phyloP scores from a whole-genome alignment of 2,329 filamentous ascomycete genomes.

The Neonectria punicea region DNA sequence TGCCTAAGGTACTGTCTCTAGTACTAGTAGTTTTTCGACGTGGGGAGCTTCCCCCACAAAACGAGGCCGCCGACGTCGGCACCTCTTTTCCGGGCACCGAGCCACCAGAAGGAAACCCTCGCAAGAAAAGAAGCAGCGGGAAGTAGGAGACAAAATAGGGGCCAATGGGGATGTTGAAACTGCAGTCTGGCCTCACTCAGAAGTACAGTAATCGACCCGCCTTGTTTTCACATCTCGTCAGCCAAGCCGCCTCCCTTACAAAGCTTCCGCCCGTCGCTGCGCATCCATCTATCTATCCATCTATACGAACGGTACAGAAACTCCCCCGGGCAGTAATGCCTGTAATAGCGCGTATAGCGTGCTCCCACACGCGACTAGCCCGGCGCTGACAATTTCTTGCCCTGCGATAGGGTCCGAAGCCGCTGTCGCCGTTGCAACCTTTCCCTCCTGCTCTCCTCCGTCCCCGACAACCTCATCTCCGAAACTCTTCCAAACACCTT shows the following conservation, averaged over 20 bases:
- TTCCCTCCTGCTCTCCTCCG: conserved; percentile 25
- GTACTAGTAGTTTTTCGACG: not conserved
- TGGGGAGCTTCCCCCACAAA: conserved; percentile 15
- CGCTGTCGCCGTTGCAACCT: conserved; percentile 31
- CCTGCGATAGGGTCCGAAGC: conserved; percentile 45
- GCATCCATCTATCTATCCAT: not conserved
- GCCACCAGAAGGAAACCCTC: conserved; percentile 3
- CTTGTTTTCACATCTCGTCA: conserved; percentile 7
- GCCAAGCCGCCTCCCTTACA: not conserved
- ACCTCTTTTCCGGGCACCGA: conserved; percentile 28
- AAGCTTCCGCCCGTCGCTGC: not conserved
- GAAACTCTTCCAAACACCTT: conserved; percentile 4
- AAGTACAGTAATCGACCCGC: not conserved
- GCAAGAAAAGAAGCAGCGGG: conserved; percentile 4
- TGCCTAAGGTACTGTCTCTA: no score
- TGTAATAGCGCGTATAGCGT: not conserved
- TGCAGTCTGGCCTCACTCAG: not conserved
- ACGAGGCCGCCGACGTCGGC: conserved; percentile 40
- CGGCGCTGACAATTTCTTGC: conserved; percentile 43
- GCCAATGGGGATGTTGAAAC: conserved; percentile 2
- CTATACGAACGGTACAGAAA: not conserved
- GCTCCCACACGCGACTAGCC: conserved; percentile 17
- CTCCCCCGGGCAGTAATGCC: not conserved
- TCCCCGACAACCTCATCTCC: conserved; percentile 18
- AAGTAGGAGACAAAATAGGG: conserved; percentile 2